These are phyloP conservation scores for Spencermartinsiella europaea DNA, from an alignment of 805 yeast genomes.

Conservation along the genomic window DNA sequence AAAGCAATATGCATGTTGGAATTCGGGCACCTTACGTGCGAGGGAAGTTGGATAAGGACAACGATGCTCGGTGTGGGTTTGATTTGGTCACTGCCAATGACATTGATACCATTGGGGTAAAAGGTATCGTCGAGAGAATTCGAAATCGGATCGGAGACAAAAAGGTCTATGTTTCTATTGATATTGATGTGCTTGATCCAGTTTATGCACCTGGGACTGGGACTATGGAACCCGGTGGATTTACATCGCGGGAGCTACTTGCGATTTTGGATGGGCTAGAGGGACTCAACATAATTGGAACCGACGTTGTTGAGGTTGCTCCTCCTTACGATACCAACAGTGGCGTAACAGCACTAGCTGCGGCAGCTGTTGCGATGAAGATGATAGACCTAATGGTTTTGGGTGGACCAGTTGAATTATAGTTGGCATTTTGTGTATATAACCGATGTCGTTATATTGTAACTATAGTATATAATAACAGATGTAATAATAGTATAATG, in stretches of 20 bases:
- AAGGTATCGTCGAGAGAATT: constrained; percentile 49
- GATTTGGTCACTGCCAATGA: constrained; percentile 61
- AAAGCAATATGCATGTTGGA: constrained; percentile 54
- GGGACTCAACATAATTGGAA: constrained; percentile 60
- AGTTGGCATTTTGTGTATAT: neutral
- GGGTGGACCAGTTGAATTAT: constrained; percentile 1
- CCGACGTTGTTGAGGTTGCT: constrained; percentile 68
- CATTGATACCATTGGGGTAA: constrained; percentile 56
- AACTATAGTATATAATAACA: neutral
- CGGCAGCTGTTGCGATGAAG: constrained; percentile 46
- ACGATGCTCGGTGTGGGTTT: constrained; percentile 60
- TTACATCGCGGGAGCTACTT: constrained; percentile 59
- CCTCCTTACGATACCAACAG: constrained; percentile 57
- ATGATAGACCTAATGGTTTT: constrained; percentile 41
- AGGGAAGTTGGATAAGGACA: constrained; percentile 45
- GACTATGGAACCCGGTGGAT: constrained; percentile 71
- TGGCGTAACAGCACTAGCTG: constrained; percentile 52
- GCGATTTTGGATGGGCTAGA: constrained; percentile 53
- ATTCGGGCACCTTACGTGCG: constrained; percentile 57
- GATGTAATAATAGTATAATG: too few relatives aligned
- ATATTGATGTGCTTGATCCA: constrained; percentile 64
- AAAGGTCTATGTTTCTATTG: constrained; percentile 46
- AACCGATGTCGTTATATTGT: neutral
- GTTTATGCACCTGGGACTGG: constrained; percentile 74
- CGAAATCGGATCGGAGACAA: constrained; percentile 49